phyloP scores from a whole-genome alignment of 2,329 filamentous ascomycete species.

The Beauveria brongniartii region DNA sequence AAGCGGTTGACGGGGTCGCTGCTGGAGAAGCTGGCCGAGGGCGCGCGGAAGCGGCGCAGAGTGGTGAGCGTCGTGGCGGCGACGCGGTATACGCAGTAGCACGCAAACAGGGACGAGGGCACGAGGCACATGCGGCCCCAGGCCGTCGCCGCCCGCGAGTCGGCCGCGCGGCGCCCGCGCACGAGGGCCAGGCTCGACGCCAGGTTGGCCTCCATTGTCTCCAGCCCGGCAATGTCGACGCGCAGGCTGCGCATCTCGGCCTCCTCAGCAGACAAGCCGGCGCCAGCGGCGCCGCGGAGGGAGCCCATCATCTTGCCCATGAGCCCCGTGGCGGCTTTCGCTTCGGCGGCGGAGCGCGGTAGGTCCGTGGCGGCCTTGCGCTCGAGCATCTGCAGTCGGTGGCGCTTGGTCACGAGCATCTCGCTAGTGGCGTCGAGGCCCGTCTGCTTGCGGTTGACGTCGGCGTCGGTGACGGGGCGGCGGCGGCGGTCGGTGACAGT shows the following conservation, averaged over 20 bases:
- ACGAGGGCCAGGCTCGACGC: slow-evolving; percentile 57
- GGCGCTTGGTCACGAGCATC: slow-evolving; percentile 68
- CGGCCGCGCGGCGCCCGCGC: slow-evolving; percentile 52
- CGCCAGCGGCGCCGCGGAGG: slow-evolving; percentile 57
- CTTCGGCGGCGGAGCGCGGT: slow-evolving; percentile 15
- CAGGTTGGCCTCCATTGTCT: slow-evolving; percentile 69
- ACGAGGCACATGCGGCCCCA: slow-evolving; percentile 56
- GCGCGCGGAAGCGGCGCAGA: slow-evolving; percentile 43
- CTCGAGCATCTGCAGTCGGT: slow-evolving; percentile 62
- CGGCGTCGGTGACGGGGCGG: slow-evolving; percentile 60
- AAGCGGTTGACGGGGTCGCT: slow-evolving; percentile 80
- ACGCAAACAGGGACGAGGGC: slow-evolving; percentile 60
- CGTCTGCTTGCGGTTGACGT: slow-evolving; percentile 68
- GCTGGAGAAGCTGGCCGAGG: slow-evolving; percentile 48
- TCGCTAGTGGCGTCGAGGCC: slow-evolving; percentile 72
- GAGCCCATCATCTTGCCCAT: slow-evolving; percentile 67
- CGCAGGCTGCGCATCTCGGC: slow-evolving; percentile 55
- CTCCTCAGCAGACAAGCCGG: slow-evolving; percentile 47
- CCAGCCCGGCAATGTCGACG: slow-evolving; percentile 70
- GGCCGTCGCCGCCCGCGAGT: slow-evolving; percentile 58
- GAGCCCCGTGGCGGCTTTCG: slow-evolving; percentile 43
- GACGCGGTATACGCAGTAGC: slow-evolving; percentile 82
- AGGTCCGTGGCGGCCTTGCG: slow-evolving; percentile 22
- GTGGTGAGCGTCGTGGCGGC: slow-evolving; percentile 62
- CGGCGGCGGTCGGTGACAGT: slow-evolving; percentile 43